A percentile compares a stretch with the other conserved stretches of the same genome.
phyloP scores from a whole-genome alignment of 1,139 yeast species.

The Scheffersomyces stambukii region DNA sequence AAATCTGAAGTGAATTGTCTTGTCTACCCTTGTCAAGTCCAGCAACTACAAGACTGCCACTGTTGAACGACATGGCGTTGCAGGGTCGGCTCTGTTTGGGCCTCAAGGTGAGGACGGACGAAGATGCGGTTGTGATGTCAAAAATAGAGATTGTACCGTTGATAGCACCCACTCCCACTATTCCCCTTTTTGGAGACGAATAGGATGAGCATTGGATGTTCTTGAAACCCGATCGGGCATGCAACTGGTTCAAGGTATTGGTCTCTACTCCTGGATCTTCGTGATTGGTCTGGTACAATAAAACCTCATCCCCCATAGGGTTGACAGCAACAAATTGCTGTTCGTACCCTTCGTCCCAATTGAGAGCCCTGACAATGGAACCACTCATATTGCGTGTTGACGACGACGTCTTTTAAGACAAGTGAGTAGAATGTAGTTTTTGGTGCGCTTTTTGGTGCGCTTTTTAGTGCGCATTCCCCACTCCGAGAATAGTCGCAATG shows the following conservation, averaged over 20 bases:
- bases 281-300: slow-evolving; percentile 53
- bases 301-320: slow-evolving; percentile 66
- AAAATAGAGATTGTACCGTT: slow-evolving; percentile 66
- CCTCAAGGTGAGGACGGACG: slow-evolving; percentile 44
- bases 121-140: slow-evolving; percentile 44
- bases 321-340: slow-evolving; percentile 61
- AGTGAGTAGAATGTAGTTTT: not conserved
- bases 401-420: not conserved
- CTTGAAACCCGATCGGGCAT: slow-evolving; percentile 62
- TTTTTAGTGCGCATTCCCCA: no score
- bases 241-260: slow-evolving; percentile 41
- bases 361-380: slow-evolving; percentile 50
- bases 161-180: slow-evolving; percentile 70
- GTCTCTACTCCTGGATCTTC: slow-evolving; percentile 32
- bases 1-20: slow-evolving; percentile 73
- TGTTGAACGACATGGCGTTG: slow-evolving; percentile 68
- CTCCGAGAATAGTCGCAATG: no score
- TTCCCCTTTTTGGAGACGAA: slow-evolving; percentile 52
- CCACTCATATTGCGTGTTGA: slow-evolving; percentile 54
- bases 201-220: slow-evolving; percentile 70
- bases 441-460: not conserved
- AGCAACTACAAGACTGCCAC: slow-evolving; percentile 62
- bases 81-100: slow-evolving; percentile 75
- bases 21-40: slow-evolving; percentile 80
- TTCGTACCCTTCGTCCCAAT: slow-evolving; percentile 54